phyloP scores from a whole-genome alignment of 2,329 filamentous ascomycete species.

The Colletotrichum lupini region DNA sequence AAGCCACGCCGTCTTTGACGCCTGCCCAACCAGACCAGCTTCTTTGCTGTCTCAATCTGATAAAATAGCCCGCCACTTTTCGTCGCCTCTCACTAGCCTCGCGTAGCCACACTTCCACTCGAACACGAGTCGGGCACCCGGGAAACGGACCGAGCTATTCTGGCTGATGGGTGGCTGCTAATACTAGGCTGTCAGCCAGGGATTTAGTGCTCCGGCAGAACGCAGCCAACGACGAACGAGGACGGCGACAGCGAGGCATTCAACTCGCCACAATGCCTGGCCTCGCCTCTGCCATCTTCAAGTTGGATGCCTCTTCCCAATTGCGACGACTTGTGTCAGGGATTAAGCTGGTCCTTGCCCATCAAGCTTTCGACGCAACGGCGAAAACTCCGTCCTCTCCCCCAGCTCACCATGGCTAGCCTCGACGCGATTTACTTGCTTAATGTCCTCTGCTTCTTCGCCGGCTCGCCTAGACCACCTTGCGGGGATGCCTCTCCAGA shows the following conservation, averaged over 20 bases:
- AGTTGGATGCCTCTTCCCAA: background rate
- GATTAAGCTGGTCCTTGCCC: conserved; percentile 4
- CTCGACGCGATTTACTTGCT: background rate
- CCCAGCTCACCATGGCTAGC: background rate
- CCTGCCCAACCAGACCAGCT: conserved; percentile 10
- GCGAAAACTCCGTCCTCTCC: background rate
- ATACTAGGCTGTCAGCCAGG: conserved; percentile 4
- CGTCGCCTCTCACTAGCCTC: conserved; percentile 15
- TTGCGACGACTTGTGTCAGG: background rate
- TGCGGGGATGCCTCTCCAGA: conserved; percentile 4
- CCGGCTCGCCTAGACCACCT: conserved; percentile 3
- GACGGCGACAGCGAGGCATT: conserved; percentile 2
- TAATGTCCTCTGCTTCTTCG: background rate
- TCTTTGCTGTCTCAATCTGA: conserved; percentile 6
- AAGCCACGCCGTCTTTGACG: conserved; percentile 25
- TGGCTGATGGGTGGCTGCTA: background rate
- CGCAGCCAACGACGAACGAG: background rate
- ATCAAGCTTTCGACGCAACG: background rate
- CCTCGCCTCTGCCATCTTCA: background rate
- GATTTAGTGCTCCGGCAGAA: conserved; percentile 15
- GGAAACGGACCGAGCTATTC: conserved; percentile 30
- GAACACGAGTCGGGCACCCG: conserved; percentile 6
- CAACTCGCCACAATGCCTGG: conserved; percentile 5
- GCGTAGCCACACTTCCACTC: background rate
- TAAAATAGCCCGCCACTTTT: conserved; percentile 20